Conservation (phyloP, 83 land plant genomes). For the Picea abies region DNA sequence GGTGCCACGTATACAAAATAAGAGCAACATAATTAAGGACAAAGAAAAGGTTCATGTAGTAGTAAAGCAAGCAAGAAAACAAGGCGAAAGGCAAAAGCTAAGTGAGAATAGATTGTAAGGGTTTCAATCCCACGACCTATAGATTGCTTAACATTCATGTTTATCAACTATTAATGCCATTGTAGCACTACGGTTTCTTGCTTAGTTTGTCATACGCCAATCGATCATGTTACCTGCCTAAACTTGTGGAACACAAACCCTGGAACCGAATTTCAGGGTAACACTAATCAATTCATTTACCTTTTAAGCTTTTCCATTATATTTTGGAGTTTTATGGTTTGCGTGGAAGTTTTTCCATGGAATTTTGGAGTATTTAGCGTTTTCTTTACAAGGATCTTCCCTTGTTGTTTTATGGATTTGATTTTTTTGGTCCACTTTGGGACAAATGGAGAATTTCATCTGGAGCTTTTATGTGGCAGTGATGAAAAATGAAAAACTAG, state of each 20-base stretch:
- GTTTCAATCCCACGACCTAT: not conserved
- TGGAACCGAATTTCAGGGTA: not conserved
- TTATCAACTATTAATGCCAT: not conserved
- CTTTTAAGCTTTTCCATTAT: not conserved
- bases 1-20: too few species aligned
- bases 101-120: not conserved
- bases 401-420: not conserved
- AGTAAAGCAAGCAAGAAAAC: not conserved
- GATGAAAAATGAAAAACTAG: too few species aligned
- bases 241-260: not conserved
- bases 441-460: not conserved
- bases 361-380: not conserved
- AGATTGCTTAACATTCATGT: not conserved
- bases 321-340: too few species aligned
- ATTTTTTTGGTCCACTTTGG: not conserved
- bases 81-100: not conserved
- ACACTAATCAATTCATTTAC: not conserved
- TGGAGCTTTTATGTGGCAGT: too few species aligned
- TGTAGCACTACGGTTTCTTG: not conserved
- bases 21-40: too few species aligned
- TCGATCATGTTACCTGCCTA: not conserved
- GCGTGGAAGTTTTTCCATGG: not conserved
- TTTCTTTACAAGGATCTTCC: not conserved
- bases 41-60: too few species aligned
- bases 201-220: not conserved